These are phyloP conservation scores for Mycena belliarum DNA, from an alignment of 768 basidiomycete genomes.

Conservation along the genomic window DNA sequence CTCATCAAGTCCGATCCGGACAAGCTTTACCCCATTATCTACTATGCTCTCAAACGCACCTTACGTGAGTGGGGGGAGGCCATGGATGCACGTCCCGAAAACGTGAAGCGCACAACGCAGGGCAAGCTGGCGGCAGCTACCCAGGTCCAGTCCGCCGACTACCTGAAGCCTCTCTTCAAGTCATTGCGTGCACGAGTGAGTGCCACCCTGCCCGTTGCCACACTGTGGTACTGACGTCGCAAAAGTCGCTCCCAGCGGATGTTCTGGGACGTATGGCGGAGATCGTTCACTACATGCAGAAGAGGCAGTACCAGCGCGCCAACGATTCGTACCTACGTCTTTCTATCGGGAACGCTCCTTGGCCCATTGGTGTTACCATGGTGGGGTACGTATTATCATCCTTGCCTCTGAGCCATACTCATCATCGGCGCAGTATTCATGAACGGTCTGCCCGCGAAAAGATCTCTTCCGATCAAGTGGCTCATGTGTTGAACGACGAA, in stretches of 20 bases:
- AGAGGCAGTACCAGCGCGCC: constrained; percentile 90
- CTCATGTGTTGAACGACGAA: constrained; percentile 98
- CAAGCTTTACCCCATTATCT: constrained; percentile 95
- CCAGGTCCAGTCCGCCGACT: constrained; percentile 93
- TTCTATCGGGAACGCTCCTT: constrained; percentile 97
- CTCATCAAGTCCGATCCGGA: constrained; percentile 90
- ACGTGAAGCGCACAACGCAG: constrained; percentile 84
- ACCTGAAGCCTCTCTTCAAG: constrained; percentile 96
- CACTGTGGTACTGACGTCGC: neutral
- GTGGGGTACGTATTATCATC: constrained; percentile 68
- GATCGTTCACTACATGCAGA: constrained; percentile 96
- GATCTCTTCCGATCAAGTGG: constrained; percentile 95
- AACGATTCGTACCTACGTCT: constrained; percentile 97
- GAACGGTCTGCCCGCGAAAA: constrained; percentile 98
- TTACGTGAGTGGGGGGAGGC: constrained; percentile 97
- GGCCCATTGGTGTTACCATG: constrained; percentile 99
- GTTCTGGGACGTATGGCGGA: constrained; percentile 87
- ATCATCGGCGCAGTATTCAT: constrained; percentile 69
- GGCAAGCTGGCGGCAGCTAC: constrained; percentile 95
- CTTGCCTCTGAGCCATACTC: neutral
- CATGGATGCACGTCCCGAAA: constrained; percentile 93
- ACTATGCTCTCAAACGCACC: constrained; percentile 89
- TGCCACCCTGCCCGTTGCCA: neutral
- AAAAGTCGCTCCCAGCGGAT: constrained; percentile 71
- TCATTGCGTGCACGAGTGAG: constrained; percentile 67